Evolutionary conservation across 2,329 filamentous ascomycete genomes (phyloP), one percentile per base, ranked within the genome.

Genomic region (Ambrosiella beaveri): DNA sequence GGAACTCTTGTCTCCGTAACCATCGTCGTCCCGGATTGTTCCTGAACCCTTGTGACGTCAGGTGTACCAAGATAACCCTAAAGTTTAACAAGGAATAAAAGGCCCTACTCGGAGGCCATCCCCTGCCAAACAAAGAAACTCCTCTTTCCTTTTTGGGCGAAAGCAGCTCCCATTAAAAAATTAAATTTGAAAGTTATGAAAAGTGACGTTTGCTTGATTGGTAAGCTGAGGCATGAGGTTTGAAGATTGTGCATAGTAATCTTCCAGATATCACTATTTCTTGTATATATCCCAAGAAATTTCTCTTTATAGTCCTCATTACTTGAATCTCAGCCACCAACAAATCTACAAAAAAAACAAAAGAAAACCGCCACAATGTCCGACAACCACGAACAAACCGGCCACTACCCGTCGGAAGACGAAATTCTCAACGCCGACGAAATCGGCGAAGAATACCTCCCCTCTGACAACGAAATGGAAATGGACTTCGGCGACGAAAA

Each of bases 401-500:
- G 52, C 38, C 56, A 59, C 52, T 49, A 60, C 19, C 55, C 59
- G 52, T 51, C 56, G 35, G 62, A 59, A 6, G 51, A 57, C 38
- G 58, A 62, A 13, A 36, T 58, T 17, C 55, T 63, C 50, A 54
- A 57, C 49, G 50, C 52, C 11, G 51, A 65, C 62, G 57, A 62
- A 40, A 54, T 62, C 62, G 51, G 45, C 56, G n/a, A 66, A 62
- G 60, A 64, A 59, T 41, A 65, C 63, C 2, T 55, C 41, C 37
- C 61, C 60, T n/a, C 55, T 36, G 17, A 57, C 39, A 82, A 79
- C 55, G 86, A 95, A 68, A 77, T 87, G 57, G 80, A 80, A 49
- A 95, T 95, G 88, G 88, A 91, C 66, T 86, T 82, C 3, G 80
- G 79, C 61, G 81, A 82, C 57, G 84, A 86, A 37, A 77, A 76